Base-by-base conservation (phyloP, 495 filamentous ascomycete species). In the Penicillium mononematosum region DNA sequence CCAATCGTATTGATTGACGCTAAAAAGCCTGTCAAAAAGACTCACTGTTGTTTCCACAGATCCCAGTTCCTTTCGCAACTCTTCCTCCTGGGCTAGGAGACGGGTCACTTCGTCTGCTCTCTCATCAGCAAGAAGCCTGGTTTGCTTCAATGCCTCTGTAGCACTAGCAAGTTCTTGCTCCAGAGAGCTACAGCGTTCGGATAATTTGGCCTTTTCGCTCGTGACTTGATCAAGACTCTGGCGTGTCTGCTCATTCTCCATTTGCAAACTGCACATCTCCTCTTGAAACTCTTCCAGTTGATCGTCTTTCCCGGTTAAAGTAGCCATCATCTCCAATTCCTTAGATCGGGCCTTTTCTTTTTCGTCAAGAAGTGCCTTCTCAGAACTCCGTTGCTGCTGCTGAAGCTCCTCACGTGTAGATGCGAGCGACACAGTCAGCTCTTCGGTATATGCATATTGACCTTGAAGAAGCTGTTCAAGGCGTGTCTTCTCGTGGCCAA, bases 231-330 rank as follows among this genome's bases (percentile, higher is more conserved):
- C 54, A 5, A 76, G 17, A 10, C 20, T 47, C 32, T 58, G 50
- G 7, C 39, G 53, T 14, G 68, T 25, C 16, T 62, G 32, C 3
- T 58, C 50, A 46, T 65, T 70, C 43, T 68, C 64, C 36, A 55
- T 55, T 41, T 51, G 57, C 19, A 67, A 55, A 11, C 48, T 39
- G 12, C 56, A 48, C 22, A 73, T 11, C 12, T 71, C 45, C 36
- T 60, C 61, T 11, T 75, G 69, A 3, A 74, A 51, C 38, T 68
- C 70, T 31, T 81, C 77, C 4, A 81, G 50, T 5, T 67, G 61
- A 56, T 81, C 75, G 19, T 81, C 79, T 49, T 72, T 80, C 20
- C 70, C 76, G 0, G 75, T 75, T n/a, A 70, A 44, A 19, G 71
- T 75, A 39, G 79, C 77, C 39, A 79, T 68, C 7, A 77, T 58